Base-by-base conservation (phyloP, 2,329 filamentous ascomycete species). In the Ceratocystis albifundus region DNA sequence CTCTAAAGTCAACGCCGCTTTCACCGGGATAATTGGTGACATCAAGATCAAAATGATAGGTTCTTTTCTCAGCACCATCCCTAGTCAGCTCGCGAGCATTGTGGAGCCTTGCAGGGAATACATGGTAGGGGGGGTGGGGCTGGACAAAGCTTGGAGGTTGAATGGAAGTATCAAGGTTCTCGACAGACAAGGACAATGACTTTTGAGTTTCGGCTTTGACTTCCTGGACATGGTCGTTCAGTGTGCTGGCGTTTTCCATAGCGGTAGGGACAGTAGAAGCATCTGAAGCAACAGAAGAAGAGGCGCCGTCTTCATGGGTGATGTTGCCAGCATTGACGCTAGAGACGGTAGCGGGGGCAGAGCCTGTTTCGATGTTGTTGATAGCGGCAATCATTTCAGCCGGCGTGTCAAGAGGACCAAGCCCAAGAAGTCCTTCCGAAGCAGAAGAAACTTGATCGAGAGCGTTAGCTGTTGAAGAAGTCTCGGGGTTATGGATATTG, bases 21-120 rank as follows among this genome's bases (percentile, higher is more conserved):
- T 95, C 90, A 22, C 85, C 83, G 0, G 94, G 91, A 72, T 99
- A 99, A 74, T 96, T 88, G 62, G 93, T 96, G 62, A 99, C 88
- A 72, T 99, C 94, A 57, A 99, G 84, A 72, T 97, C 94, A 72
- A 97, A 97, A 76, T 99, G 94, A 75, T 93, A 96, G 0, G 94
- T 99, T 68, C 93, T 84, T 83, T 99, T 99, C 80, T 96, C 90
- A 4, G 94, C 94, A 25, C 93, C 93, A 28, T 84, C 80, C 74
- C 85, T 88, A 12, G 94, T 99, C 73, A 99, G 78, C 76, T 96
- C 91, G 66, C 94, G 87, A 1, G 90, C 84, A 71, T 86, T 86
- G 76, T 90, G 88, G 61, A 99, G 84, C 69, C 86, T 90, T n/a
- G 93, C 92, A 0, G 91, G 88, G 76, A 89, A 96, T 68, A 97